phyloP scores from a whole-genome alignment of 345 rosid species.

The Citrus glauca region DNA sequence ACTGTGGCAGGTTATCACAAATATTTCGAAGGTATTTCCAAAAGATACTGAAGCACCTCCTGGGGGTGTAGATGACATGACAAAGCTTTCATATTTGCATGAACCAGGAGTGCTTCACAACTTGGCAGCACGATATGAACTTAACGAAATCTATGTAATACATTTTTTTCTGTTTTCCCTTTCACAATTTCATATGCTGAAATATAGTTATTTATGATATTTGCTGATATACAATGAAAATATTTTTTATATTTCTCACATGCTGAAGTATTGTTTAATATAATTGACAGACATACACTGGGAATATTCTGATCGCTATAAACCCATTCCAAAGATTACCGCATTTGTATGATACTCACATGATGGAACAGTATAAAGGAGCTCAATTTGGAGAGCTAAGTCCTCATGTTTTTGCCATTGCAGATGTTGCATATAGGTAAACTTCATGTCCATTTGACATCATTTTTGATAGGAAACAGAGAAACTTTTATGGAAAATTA shows the following conservation, averaged over 20 bases:
- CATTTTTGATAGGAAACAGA: not conserved
- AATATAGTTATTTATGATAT: constrained; percentile 10
- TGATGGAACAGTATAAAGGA: constrained; percentile 99
- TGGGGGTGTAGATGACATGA: constrained; percentile 99
- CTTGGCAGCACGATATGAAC: constrained; percentile 93
- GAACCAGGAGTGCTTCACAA: constrained; percentile 97
- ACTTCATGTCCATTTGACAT: constrained; percentile 15
- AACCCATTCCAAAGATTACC: constrained; percentile 99
- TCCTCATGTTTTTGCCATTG: constrained; percentile 98
- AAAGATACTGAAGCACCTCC: constrained; percentile 96
- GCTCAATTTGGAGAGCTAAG: constrained; percentile 97
- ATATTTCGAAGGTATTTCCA: constrained; percentile 77
- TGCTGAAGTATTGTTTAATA: constrained; percentile 13
- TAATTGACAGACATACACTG: constrained; percentile 83
- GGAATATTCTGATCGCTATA: constrained; percentile 95
- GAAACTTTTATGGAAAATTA: no score
- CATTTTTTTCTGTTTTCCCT: constrained; percentile 18
- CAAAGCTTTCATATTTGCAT: constrained; percentile 96
- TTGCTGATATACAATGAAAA: not conserved
- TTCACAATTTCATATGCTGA: constrained; percentile 1
- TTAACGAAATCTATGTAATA: constrained; percentile 94
- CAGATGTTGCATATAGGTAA: constrained; percentile 98
- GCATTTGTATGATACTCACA: constrained; percentile 95
- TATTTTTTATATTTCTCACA: constrained; percentile 1
- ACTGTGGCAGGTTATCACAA: constrained; percentile 68